These are phyloP conservation scores for Pseudonitzschia delicatissima DNA, from an alignment of 108 stramenopile species.

Conservation along the genomic window DNA sequence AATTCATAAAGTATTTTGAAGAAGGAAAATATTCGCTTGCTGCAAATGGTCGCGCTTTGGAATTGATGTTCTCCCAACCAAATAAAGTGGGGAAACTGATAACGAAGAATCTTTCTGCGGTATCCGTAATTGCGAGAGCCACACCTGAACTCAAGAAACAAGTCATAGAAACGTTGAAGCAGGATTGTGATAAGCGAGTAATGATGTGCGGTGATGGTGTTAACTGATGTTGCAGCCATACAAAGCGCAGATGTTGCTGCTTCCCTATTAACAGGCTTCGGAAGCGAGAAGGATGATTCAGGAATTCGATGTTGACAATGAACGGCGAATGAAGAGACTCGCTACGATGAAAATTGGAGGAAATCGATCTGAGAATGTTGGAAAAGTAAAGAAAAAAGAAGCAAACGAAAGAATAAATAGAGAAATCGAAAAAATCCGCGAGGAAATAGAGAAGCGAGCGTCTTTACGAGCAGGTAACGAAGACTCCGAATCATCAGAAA, in stretches of 20 bases:
- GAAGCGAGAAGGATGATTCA: slow-evolving; percentile 25
- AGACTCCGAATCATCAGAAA: background rate
- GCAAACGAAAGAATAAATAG: slow-evolving; percentile 29
- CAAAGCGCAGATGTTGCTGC: slow-evolving; percentile 79
- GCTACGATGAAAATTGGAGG: slow-evolving; percentile 43
- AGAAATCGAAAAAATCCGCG: slow-evolving; percentile 33
- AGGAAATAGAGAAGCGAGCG: slow-evolving; percentile 11
- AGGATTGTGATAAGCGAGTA: slow-evolving; percentile 36
- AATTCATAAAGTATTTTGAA: background rate
- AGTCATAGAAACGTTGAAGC: slow-evolving; percentile 33
- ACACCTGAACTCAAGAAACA: slow-evolving; percentile 50
- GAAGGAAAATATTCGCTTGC: slow-evolving; percentile 30
- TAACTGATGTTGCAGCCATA: slow-evolving; percentile 81
- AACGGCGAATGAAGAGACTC: slow-evolving; percentile 38
- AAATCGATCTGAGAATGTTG: slow-evolving; percentile 23
- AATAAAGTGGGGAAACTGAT: slow-evolving; percentile 12
- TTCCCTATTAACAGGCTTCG: slow-evolving; percentile 80
- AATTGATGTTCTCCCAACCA: slow-evolving; percentile 21
- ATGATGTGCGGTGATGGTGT: slow-evolving; percentile 49
- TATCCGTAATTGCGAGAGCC: slow-evolving; percentile 50
- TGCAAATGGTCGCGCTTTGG: slow-evolving; percentile 47
- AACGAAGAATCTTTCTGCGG: slow-evolving; percentile 16
- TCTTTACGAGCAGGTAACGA: background rate
- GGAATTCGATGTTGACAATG: slow-evolving; percentile 42
- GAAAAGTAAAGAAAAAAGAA: slow-evolving; percentile 31